Evolutionary conservation across 192 early-diverging fungal species (phyloP).

Genomic region (Mortierella hygrophila): DNA sequence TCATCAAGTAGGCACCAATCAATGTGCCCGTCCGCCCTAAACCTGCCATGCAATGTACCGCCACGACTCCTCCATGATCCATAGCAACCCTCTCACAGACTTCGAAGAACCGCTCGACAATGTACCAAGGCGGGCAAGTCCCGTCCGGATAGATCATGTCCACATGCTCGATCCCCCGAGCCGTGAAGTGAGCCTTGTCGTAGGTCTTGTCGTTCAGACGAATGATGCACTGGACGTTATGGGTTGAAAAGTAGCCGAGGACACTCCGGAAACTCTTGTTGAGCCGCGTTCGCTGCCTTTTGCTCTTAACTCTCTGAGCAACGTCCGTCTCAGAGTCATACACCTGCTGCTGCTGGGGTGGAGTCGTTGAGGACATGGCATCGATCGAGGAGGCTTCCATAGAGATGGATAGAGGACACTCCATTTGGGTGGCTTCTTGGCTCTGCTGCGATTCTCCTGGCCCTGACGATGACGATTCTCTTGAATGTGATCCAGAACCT

Average conservation of each 20-base stretch:
- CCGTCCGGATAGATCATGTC: conserved; percentile 82
- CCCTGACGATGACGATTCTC: background rate
- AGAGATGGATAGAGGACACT: background rate
- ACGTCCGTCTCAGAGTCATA: background rate
- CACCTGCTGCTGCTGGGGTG: background rate
- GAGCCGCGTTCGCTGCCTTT: conserved; percentile 24
- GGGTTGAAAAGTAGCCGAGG: conserved; percentile 64
- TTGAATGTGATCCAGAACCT: background rate
- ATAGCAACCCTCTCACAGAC: conserved; percentile 70
- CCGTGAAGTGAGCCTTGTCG: conserved; percentile 66
- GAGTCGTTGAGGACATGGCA: background rate
- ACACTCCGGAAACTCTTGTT: conserved; percentile 56
- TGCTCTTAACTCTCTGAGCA: background rate
- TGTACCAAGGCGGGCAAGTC: conserved; percentile 72
- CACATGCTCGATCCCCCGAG: conserved; percentile 72
- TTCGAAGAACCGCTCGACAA: conserved; percentile 74
- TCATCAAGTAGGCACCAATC: conserved; percentile 71
- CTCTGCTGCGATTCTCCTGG: background rate
- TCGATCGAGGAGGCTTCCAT: background rate
- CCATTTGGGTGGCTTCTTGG: background rate
- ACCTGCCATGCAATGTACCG: conserved; percentile 46
- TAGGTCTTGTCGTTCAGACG: conserved; percentile 77
- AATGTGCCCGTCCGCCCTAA: conserved; percentile 39
- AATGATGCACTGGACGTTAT: conserved; percentile 65
- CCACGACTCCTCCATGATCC: conserved; percentile 24